Conservation (phyloP, 2,329 filamentous ascomycete species). For the Plectosphaerella sp. region DNA sequence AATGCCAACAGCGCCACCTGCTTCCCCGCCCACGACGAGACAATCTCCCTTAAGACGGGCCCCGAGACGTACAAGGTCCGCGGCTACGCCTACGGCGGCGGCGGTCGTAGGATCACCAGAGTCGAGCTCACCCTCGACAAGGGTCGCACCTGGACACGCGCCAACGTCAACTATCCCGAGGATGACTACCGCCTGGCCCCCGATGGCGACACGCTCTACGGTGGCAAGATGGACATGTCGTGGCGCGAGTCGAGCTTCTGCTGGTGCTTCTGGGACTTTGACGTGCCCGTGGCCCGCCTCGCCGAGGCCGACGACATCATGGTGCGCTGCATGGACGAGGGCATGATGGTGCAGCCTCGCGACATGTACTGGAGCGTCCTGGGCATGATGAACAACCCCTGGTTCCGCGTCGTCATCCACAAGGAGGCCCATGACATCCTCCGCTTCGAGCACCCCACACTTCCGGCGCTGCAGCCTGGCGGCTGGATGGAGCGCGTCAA, state of each 20-base stretch:
- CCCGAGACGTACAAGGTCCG: slow-evolving; percentile 55
- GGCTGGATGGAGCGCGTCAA: slow-evolving; percentile 96
- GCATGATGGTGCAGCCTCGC: slow-evolving; percentile 78
- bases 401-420: slow-evolving; percentile 78
- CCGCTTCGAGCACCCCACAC: slow-evolving; percentile 84
- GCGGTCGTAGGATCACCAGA: slow-evolving; percentile 76
- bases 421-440: slow-evolving; percentile 56
- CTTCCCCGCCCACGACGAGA: slow-evolving; percentile 75
- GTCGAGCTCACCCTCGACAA: slow-evolving; percentile 82
- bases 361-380: slow-evolving; percentile 97
- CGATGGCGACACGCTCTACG: slow-evolving; percentile 62
- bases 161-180: slow-evolving; percentile 77
- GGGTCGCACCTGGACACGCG: slow-evolving; percentile 74
- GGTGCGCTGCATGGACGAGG: slow-evolving; percentile 85
- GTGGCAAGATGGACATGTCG: slow-evolving; percentile 73
- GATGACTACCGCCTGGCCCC: slow-evolving; percentile 69
- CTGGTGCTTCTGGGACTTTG: slow-evolving; percentile 88
- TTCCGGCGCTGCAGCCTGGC: slow-evolving; percentile 69
- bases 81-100: slow-evolving; percentile 87
- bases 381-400: slow-evolving; percentile 98
- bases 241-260: slow-evolving; percentile 82
- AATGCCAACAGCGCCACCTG: slow-evolving; percentile 81
- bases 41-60: slow-evolving; percentile 39
- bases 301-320: slow-evolving; percentile 66
- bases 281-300: slow-evolving; percentile 60